A percentile compares a stretch with the other conserved stretches of the same genome.
These are phyloP conservation scores for Aspergillus pseudoterreus DNA, from an alignment of 2,329 filamentous ascomycete genomes.

Conservation along the genomic window DNA sequence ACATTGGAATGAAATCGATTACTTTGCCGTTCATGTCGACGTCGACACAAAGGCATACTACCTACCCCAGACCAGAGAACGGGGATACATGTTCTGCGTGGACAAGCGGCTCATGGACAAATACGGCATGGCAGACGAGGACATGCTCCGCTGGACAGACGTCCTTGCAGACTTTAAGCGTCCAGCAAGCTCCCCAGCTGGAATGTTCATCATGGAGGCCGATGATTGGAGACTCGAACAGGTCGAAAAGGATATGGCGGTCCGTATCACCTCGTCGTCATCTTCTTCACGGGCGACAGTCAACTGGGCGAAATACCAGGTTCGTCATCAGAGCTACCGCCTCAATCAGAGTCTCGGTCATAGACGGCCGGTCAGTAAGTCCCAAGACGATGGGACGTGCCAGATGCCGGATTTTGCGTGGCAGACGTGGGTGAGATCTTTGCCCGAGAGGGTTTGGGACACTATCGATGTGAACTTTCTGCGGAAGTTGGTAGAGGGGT, in stretches of 20 bases:
- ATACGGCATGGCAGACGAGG: constrained; percentile 16
- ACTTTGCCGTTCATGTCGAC: constrained; percentile 47
- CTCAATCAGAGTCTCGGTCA: constrained; percentile 49
- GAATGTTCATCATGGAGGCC: constrained; percentile 57
- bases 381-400: constrained; percentile 53
- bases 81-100: constrained; percentile 60
- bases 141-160: constrained; percentile 35
- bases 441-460: constrained; percentile 62
- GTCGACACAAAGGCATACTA: constrained; percentile 71
- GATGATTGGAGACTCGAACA: constrained; percentile 54
- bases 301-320: constrained; percentile 46
- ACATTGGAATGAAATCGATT: constrained; percentile 51
- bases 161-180: constrained; percentile 50
- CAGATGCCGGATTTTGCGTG: constrained; percentile 55
- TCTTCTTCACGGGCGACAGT: constrained; percentile 20
- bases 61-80: constrained; percentile 64
- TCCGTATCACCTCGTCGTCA: constrained; percentile 13
- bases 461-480: constrained; percentile 62
- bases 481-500: constrained; percentile 45
- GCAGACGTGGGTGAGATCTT: constrained; percentile 46
- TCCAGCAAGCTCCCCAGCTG: constrained; percentile 59
- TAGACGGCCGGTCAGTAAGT: constrained; percentile 57
- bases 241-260: constrained; percentile 47
- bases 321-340: constrained; percentile 58
- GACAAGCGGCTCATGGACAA: constrained; percentile 30